Conservation (phyloP, 768 basidiomycete species). For the Galerina marginata region DNA sequence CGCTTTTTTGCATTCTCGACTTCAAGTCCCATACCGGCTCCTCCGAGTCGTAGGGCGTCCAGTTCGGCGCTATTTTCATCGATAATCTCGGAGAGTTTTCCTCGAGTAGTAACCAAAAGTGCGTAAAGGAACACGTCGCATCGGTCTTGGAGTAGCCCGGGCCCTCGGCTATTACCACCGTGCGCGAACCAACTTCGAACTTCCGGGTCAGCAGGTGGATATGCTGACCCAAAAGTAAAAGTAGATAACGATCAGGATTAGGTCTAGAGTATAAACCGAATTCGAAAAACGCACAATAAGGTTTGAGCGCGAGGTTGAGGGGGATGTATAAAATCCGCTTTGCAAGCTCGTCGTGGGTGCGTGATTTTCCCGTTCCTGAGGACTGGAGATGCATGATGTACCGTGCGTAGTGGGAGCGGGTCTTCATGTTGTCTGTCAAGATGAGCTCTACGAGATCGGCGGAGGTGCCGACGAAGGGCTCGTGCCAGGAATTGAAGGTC, state of each 20-base stretch:
- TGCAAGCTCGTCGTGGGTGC: slow-evolving; percentile 9
- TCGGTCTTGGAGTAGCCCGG: neutral
- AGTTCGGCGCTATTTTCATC: neutral
- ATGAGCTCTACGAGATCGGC: neutral
- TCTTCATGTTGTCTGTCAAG: neutral
- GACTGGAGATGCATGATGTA: slow-evolving; percentile 5
- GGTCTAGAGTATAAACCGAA: too few relatives aligned
- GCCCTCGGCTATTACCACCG: neutral
- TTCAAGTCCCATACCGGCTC: too few relatives aligned
- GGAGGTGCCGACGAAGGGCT: neutral
- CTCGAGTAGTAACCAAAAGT: neutral
- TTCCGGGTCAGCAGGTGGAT: neutral
- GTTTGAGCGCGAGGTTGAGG: neutral
- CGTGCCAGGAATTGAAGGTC: neutral
- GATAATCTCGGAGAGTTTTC: neutral
- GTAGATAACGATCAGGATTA: neutral
- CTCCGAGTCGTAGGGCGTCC: neutral
- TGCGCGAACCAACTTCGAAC: neutral
- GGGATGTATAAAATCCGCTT: slow-evolving; percentile 2
- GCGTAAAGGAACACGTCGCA: neutral
- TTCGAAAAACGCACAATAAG: too few relatives aligned
- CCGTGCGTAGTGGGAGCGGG: neutral
- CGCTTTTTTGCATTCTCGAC: neutral
- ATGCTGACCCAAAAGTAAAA: neutral
- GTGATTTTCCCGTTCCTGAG: slow-evolving; percentile 16